A percentile compares a stretch with the other conserved stretches of the same genome.
These are phyloP conservation scores for Marasmius tenuissimus DNA, from an alignment of 1,284 basidiomycete species.

Conservation along the genomic window DNA sequence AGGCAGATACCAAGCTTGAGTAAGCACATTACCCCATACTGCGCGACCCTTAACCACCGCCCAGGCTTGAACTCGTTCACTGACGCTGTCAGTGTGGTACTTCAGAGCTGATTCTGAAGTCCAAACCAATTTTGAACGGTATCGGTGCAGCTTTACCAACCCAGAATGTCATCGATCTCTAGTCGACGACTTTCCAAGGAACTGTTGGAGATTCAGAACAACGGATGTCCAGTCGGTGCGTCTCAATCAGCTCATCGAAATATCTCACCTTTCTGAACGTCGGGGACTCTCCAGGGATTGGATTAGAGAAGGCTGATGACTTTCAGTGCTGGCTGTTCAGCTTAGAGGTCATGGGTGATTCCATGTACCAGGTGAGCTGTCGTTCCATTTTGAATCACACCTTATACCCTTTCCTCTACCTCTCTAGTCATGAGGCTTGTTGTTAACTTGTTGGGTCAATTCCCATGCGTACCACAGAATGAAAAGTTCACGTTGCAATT, in stretches of 20 bases:
- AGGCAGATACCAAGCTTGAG: slow-evolving; percentile 1
- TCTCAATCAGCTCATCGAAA: neutral
- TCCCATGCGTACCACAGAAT: slow-evolving; percentile 40
- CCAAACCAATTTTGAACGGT: neutral
- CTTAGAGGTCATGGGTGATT: slow-evolving; percentile 79
- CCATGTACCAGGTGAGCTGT: slow-evolving; percentile 61
- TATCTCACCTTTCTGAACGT: neutral
- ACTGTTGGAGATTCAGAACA: slow-evolving; percentile 64
- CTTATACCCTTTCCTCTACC: neutral
- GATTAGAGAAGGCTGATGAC: slow-evolving; percentile 68
- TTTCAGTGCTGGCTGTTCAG: slow-evolving; percentile 73
- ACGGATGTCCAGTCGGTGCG: slow-evolving; percentile 73
- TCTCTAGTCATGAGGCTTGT: neutral
- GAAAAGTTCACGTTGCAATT: slow-evolving; percentile 78
- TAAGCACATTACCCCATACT: neutral
- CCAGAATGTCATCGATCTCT: slow-evolving; percentile 61
- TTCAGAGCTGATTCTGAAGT: neutral
- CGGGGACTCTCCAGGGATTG: slow-evolving; percentile 52
- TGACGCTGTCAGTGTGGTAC: neutral
- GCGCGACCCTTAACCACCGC: neutral
- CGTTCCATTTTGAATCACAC: neutral
- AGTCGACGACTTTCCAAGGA: slow-evolving; percentile 71
- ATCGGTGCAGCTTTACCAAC: neutral
- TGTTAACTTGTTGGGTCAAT: neutral
- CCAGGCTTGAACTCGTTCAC: neutral